Conservation (phyloP, 2,329 filamentous ascomycete species). For the Penicillium brevicompactum region DNA sequence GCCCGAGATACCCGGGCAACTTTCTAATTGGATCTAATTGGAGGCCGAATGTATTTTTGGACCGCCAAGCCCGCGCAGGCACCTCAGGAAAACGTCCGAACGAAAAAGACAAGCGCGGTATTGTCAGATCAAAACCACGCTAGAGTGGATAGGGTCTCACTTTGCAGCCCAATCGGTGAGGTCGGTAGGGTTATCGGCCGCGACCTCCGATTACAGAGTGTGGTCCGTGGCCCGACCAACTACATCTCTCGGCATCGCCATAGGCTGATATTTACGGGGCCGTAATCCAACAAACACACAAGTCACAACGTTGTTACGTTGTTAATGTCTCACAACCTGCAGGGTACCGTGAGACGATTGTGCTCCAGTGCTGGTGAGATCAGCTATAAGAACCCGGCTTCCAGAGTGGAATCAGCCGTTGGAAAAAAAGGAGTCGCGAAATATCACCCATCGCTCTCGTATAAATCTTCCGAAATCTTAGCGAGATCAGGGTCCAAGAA, state of each 20-base stretch:
- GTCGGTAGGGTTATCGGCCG: not conserved
- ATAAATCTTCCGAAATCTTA: not conserved
- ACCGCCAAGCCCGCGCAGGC: not conserved
- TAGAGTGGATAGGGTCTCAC: not conserved
- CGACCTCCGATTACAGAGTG: not conserved
- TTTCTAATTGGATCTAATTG: not conserved
- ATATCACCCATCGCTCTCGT: not conserved
- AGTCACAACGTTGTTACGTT: not conserved
- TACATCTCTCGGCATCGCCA: not conserved
- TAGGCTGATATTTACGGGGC: slow-evolving; percentile 3
- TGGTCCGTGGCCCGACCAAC: not conserved
- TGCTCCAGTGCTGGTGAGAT: not conserved
- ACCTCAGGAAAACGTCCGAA: not conserved
- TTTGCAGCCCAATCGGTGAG: not conserved
- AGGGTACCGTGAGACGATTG: not conserved
- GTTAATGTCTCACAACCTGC: not conserved
- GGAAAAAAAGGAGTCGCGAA: not conserved
- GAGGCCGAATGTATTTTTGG: not conserved
- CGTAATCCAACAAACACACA: not conserved
- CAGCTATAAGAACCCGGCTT: not conserved
- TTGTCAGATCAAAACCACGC: not conserved
- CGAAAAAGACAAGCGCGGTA: not conserved
- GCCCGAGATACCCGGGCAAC: not conserved
- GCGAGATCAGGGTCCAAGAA: not conserved
- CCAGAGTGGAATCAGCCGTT: not conserved